These are phyloP conservation scores for Verbascum thapsus DNA, from an alignment of 257 asterid genomes.

Conservation along the genomic window DNA sequence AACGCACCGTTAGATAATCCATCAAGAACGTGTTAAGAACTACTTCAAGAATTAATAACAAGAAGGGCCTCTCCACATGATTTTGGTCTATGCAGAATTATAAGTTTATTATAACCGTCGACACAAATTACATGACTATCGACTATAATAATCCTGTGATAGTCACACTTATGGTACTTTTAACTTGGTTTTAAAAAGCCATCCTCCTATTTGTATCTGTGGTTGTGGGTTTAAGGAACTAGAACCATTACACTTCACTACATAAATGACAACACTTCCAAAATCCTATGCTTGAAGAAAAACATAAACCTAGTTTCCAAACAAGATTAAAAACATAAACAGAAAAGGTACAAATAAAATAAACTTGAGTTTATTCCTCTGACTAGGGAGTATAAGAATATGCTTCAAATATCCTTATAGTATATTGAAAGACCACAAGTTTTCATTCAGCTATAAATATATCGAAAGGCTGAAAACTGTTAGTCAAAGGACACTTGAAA, in stretches of 20 bases:
- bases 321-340: background rate
- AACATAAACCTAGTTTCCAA: background rate
- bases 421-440: slow-evolving; percentile 9
- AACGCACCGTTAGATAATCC: too few species aligned
- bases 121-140: background rate
- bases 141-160: slow-evolving; percentile 18
- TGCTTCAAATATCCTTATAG: slow-evolving; percentile 44
- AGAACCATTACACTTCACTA: too few species aligned
- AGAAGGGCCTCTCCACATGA: slow-evolving; percentile 22
- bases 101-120: background rate
- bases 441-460: slow-evolving; percentile 40
- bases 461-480: slow-evolving; percentile 15
- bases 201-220: too few species aligned
- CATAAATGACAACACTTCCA: too few species aligned
- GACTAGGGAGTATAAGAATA: slow-evolving; percentile 35
- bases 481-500: slow-evolving; percentile 23
- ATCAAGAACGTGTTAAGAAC: background rate
- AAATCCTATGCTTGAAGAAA: too few species aligned
- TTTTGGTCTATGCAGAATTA: slow-evolving; percentile 12
- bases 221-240: too few species aligned
- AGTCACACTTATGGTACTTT: slow-evolving; percentile 4
- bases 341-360: background rate
- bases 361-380: slow-evolving; percentile 33
- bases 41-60: slow-evolving; percentile 1
- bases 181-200: too few species aligned